These are phyloP conservation scores for Gossypium herbaceum DNA, from an alignment of 345 rosid genomes.

Conservation along the genomic window DNA sequence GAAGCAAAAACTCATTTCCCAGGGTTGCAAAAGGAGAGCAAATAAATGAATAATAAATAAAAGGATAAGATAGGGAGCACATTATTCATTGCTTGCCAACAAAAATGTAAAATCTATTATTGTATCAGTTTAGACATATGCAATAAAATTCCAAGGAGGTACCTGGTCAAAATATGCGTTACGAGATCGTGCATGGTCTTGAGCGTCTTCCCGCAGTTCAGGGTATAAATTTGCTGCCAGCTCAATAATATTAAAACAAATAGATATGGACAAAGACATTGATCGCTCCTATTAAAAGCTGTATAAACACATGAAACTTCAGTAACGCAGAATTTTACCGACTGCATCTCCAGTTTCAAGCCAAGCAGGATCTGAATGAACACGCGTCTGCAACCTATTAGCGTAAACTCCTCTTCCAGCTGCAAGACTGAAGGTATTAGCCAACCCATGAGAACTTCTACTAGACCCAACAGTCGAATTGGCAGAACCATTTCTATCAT, in stretches of 20 bases:
- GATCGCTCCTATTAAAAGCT: neutral
- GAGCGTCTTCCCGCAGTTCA: conserved; percentile 85
- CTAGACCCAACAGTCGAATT: conserved; percentile 77
- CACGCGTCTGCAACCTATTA: conserved; percentile 61
- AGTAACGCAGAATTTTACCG: conserved; percentile 56
- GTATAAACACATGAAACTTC: conserved; percentile 27
- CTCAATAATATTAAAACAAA: conserved; percentile 49
- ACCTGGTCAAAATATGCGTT: conserved; percentile 94
- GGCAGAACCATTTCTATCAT: conserved; percentile 63
- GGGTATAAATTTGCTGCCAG: conserved; percentile 81
- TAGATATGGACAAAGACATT: conserved; percentile 13
- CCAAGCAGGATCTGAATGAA: conserved; percentile 81
- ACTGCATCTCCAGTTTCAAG: conserved; percentile 98
- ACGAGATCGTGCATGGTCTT: conserved; percentile 81
- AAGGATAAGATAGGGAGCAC: neutral
- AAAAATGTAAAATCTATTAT: neutral
- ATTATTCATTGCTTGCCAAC: neutral
- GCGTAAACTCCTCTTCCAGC: conserved; percentile 59
- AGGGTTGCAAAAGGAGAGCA: neutral
- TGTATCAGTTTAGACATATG: neutral
- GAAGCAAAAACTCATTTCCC: neutral
- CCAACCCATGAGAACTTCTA: conserved; percentile 54
- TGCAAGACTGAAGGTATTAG: conserved; percentile 53
- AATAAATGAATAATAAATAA: neutral
- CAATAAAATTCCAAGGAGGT: conserved; percentile 14